These are phyloP conservation scores for Dactylonectria estremocensis DNA, from an alignment of 2,329 filamentous ascomycete species.

Conservation along the genomic window DNA sequence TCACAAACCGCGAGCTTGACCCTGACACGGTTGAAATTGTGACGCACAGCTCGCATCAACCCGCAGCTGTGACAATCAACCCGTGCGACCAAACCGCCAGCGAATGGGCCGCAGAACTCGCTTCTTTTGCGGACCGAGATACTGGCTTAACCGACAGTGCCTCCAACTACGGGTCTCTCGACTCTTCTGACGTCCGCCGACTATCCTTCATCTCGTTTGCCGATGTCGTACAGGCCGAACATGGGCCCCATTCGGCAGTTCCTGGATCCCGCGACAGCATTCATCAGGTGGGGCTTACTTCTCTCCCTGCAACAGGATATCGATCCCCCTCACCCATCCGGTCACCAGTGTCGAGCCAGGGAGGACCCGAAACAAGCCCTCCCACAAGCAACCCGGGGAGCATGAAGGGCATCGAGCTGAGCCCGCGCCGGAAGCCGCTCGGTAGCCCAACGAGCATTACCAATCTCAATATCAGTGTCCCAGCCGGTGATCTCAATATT, in stretches of 20 bases:
- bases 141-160: conserved; percentile 70
- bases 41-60: conserved; percentile 87
- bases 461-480: conserved; percentile 58
- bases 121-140: conserved; percentile 65
- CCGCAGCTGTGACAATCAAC: conserved; percentile 78
- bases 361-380: conserved; percentile 77
- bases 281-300: conserved; percentile 77
- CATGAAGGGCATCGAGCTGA: conserved; percentile 81
- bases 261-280: conserved; percentile 77
- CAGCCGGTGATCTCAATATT: conserved; percentile 80
- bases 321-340: conserved; percentile 86
- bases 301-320: conserved; percentile 68
- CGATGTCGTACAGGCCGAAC: conserved; percentile 91
- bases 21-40: conserved; percentile 95
- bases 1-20: conserved; percentile 88
- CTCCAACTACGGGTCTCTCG: conserved; percentile 84
- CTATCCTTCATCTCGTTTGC: conserved; percentile 97
- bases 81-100: conserved; percentile 60
- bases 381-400: conserved; percentile 83
- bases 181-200: conserved; percentile 82
- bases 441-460: conserved; percentile 75
- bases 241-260: conserved; percentile 69
- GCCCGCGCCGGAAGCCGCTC: conserved; percentile 72
- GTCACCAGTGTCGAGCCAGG: conserved; percentile 83
- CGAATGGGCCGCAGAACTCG: conserved; percentile 72